A percentile compares a stretch with the other conserved stretches of the same genome.
Conservation (phyloP, 139 green algal genomes). For the Ulvella scutata region DNA sequence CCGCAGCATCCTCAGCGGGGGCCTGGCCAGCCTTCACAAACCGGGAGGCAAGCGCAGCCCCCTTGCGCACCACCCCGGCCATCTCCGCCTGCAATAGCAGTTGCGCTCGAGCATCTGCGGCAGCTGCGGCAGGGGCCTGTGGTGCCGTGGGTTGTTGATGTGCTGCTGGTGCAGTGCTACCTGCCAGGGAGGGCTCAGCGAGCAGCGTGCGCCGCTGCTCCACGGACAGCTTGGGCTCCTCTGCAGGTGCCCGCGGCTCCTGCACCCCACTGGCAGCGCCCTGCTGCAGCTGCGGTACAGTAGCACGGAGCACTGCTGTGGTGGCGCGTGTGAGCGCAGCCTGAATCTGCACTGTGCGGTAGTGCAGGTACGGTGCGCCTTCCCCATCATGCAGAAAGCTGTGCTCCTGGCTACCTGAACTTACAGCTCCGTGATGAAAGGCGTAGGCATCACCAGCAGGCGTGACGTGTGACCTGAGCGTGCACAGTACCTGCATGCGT, state of each 20-base stretch:
- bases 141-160: not conserved
- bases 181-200: slow-evolving; percentile 37
- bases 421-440: not conserved
- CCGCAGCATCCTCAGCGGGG: slow-evolving; percentile 8
- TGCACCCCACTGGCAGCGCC: not conserved
- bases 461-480: not conserved
- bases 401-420: not conserved
- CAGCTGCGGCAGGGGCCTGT: not conserved
- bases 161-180: not conserved
- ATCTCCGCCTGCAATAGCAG: not conserved
- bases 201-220: slow-evolving; percentile 45
- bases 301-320: not conserved
- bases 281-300: not conserved
- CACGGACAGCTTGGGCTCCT: slow-evolving; percentile 22
- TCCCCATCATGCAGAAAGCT: not conserved
- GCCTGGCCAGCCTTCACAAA: slow-evolving; percentile 4
- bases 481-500: slow-evolving; percentile 9
- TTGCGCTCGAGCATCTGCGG: slow-evolving; percentile 4
- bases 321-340: not conserved
- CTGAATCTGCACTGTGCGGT: slow-evolving; percentile 11
- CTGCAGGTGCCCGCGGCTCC: too few relatives aligned
- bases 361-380: not conserved
- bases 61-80: not conserved
- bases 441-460: not conserved
- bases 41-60: not conserved